Conservation (phyloP, 163 green algal species). For the Prototheca wickerhamii region DNA sequence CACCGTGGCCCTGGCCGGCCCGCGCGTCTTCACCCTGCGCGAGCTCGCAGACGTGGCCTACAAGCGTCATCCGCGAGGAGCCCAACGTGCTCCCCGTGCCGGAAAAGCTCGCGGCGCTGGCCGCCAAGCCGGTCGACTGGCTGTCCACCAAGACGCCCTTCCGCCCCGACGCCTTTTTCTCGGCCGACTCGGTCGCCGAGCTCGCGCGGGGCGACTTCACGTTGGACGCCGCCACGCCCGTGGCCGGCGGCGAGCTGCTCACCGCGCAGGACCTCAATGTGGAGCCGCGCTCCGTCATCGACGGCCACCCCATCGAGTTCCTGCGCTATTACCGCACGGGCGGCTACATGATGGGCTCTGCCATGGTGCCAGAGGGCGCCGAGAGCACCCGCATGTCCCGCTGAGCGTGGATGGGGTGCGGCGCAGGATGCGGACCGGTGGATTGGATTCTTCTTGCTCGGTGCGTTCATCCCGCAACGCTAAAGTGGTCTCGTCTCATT, state of each 20-base stretch:
- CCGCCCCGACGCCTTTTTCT: slow-evolving; percentile 27
- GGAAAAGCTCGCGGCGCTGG: background rate
- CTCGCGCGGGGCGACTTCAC: slow-evolving; percentile 33
- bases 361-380: background rate
- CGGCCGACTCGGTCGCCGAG: slow-evolving; percentile 24
- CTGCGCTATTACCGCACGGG: slow-evolving; percentile 57
- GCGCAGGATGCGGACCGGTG: too few relatives aligned
- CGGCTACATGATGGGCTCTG: slow-evolving; percentile 52
- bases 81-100: slow-evolving; percentile 1
- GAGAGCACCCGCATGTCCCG: too few relatives aligned
- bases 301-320: slow-evolving; percentile 68
- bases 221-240: slow-evolving; percentile 34
- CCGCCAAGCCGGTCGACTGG: slow-evolving; percentile 5
- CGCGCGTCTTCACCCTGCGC: slow-evolving; percentile 65
- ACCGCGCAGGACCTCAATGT: slow-evolving; percentile 56
- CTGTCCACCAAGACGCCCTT: slow-evolving; percentile 10
- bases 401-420: too few relatives aligned
- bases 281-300: slow-evolving; percentile 45
- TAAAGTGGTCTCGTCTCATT: too few relatives aligned
- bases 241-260: slow-evolving; percentile 24
- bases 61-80: slow-evolving; percentile 43
- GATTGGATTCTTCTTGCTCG: too few relatives aligned
- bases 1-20: slow-evolving; percentile 80
- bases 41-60: slow-evolving; percentile 59
- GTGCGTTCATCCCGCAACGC: too few relatives aligned